Evolutionary conservation across 176 grass and related monocot genomes (phyloP), one percentile per base, ranked within the genome.

Genomic region (Elymus sibiricus): DNA sequence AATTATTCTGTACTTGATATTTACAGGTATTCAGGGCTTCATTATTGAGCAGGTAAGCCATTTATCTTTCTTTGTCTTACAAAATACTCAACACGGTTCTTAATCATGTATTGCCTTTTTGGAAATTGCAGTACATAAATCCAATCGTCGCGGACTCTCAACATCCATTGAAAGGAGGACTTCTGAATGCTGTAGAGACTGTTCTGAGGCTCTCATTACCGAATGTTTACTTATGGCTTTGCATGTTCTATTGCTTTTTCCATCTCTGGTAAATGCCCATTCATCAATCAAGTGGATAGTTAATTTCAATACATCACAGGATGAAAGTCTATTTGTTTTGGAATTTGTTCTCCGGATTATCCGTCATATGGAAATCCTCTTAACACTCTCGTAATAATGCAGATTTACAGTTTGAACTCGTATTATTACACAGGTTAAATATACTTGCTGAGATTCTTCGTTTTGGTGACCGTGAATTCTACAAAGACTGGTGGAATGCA

Each of bases 401-500:
- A 74, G 31, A 10, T 24, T 70, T 91, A 56, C 47, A 62, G 3
- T 87, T 78, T 70, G 39, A 69, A 70, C 22, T 63, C 1, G 21
- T 49, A 39, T 12, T 81, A 29, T 75, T 76, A 62, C 13, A 64
- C 58, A 98, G 97, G 97, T 89, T 98, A 89, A 98, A 94, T 88
- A 95, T 98, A 92, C 90, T 95, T 89, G 97, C 97, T 78, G 97
- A 98, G 88, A 93, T 95, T 79, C 92, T 98, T 82, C 74, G 59
- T 49, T 98, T 98, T 88, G 96, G 96, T 83, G 96, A 98, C n/a
- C 90, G 94, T 82, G 97, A 98, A 80, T 98, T 98, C 81, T 98
- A 98, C 82, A 95, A 92, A 86, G 97, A 98, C 75, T 98, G 97
- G 97, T 95, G 97, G 97, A 98, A 98, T 90, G 97, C 97, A 86